Conservation (phyloP, 345 rosid genomes). For the Lepidium sativum region DNA sequence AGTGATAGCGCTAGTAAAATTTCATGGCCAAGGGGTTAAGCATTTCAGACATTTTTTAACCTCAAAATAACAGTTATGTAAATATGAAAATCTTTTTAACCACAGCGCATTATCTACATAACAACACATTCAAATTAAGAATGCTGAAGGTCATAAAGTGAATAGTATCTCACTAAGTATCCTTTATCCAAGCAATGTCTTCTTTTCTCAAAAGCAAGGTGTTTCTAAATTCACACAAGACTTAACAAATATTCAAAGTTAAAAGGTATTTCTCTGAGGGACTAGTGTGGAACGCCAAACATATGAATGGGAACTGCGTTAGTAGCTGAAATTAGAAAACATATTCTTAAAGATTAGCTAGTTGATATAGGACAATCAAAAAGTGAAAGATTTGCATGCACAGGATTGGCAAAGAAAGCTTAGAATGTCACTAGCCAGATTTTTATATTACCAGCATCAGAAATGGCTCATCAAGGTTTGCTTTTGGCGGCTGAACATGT, state of each 20-base stretch:
- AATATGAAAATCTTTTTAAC: background rate
- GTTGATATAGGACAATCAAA: background rate
- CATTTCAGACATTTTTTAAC: background rate
- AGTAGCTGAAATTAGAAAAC: background rate
- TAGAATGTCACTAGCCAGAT: background rate
- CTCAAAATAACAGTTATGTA: background rate
- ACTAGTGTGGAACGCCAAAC: background rate
- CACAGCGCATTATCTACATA: background rate
- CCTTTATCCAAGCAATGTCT: background rate
- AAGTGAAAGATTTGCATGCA: background rate
- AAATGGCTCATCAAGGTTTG: slow-evolving; percentile 74
- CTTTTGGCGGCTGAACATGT: slow-evolving; percentile 78
- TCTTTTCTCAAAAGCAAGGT: background rate
- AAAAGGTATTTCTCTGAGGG: background rate
- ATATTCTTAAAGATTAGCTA: background rate
- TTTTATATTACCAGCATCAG: slow-evolving; percentile 79
- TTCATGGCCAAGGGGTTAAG: background rate
- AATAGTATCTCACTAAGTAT: background rate
- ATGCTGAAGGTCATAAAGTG: background rate
- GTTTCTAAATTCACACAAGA: background rate
- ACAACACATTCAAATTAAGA: background rate
- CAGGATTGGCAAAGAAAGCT: background rate
- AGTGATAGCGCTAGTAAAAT: slow-evolving; percentile 11
- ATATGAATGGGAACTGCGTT: background rate
- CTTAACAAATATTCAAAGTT: background rate